Evolutionary conservation across 148 eudicot species (phyloP).

Genomic region (Vaccinium myrtillus): DNA sequence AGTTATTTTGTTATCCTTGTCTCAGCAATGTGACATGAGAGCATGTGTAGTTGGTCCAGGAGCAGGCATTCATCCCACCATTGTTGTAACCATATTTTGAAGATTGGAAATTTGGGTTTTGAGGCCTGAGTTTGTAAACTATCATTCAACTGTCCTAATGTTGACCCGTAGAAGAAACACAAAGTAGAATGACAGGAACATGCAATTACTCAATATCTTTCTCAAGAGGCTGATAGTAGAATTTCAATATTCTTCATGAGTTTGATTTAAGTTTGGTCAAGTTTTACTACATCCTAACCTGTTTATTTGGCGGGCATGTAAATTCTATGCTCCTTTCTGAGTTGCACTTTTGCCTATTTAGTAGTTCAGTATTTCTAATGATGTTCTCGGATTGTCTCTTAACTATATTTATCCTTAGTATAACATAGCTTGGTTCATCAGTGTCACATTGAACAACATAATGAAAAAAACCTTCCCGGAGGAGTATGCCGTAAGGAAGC

Average conservation of each 20-base stretch:
- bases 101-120: neutral
- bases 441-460: conserved; percentile 94
- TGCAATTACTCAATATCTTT: neutral
- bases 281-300: conserved; percentile 7
- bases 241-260: conserved; percentile 2
- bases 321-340: neutral
- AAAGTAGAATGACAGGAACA: neutral
- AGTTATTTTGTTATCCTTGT: neutral
- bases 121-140: neutral
- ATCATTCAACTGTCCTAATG: neutral
- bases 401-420: neutral
- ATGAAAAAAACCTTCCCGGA: conserved; percentile 83
- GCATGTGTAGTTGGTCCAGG: neutral
- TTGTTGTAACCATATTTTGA: neutral
- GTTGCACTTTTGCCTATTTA: no score
- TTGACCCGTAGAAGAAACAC: neutral
- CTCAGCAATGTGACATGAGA: neutral
- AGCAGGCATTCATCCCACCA: neutral
- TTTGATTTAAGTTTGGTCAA: neutral
- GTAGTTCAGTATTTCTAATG: neutral
- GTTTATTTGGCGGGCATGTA: neutral
- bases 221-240: conserved; percentile 4
- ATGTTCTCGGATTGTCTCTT: neutral
- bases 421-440: conserved; percentile 36
- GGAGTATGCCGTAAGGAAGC: conserved; percentile 85